Evolutionary conservation across 2,329 filamentous ascomycete species (phyloP).

Genomic region (Ceratocystis alfenasii): DNA sequence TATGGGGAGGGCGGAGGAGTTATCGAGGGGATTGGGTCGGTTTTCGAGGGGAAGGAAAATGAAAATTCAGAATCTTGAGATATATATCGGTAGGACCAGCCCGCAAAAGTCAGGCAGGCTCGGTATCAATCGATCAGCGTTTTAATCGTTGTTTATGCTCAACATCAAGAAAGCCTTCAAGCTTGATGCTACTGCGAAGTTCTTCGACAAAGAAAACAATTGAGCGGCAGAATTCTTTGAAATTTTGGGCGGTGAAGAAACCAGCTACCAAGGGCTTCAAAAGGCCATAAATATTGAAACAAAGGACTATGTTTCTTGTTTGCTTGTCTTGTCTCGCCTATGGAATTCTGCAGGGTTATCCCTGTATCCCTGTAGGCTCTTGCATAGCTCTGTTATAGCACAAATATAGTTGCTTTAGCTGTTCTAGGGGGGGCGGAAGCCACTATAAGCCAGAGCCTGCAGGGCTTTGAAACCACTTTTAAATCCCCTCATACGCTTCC

Average conservation of each 20-base stretch:
- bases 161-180: too few species aligned
- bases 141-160: too few species aligned
- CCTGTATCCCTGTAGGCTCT: background rate
- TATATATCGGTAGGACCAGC: background rate
- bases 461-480: too few species aligned
- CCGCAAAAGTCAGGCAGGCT: too few species aligned
- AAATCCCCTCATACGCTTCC: too few species aligned
- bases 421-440: too few species aligned
- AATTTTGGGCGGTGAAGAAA: constrained; percentile 32
- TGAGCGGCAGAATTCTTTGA: constrained; percentile 30
- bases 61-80: too few species aligned
- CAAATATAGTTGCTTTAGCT: too few species aligned
- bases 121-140: too few species aligned
- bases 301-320: background rate
- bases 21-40: background rate
- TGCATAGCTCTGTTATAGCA: too few species aligned
- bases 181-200: too few species aligned
- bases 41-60: background rate
- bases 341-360: background rate
- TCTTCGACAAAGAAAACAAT: background rate
- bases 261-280: background rate
- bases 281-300: background rate
- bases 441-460: too few species aligned
- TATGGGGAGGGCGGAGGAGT: background rate
- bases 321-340: background rate